Percentiles rank a stretch among this genome's conserved stretches.
phyloP scores from a whole-genome alignment of 1,284 basidiomycete genomes.

The Marasmius fiardii region DNA sequence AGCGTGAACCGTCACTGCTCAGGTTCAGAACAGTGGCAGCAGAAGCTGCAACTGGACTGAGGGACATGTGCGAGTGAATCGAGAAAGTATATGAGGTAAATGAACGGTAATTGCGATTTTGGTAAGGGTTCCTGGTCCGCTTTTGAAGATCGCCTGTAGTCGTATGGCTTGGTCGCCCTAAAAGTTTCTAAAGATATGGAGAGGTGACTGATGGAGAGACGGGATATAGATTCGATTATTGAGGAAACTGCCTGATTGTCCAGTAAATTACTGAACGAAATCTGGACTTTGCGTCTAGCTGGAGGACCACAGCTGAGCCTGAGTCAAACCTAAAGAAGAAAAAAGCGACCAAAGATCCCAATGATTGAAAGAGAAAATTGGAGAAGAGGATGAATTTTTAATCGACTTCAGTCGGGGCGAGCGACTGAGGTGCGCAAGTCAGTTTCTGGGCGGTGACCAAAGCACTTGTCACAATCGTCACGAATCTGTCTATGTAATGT shows the following conservation, averaged over 20 bases:
- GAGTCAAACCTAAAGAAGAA: not conserved
- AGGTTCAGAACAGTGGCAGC: not conserved
- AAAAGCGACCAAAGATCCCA: not conserved
- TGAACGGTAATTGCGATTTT: slow-evolving; percentile 20
- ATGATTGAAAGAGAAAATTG: not conserved
- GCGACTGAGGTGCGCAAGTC: not conserved
- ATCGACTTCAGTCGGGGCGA: not conserved
- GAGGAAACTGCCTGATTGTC: not conserved
- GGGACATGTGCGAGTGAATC: slow-evolving; percentile 6
- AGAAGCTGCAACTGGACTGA: not conserved
- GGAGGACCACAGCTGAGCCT: not conserved
- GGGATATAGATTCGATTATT: not conserved
- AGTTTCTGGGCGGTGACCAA: not conserved
- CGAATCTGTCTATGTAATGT: not conserved
- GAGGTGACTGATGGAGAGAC: not conserved
- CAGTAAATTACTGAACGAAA: not conserved
- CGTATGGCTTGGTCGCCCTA: not conserved
- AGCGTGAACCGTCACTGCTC: not conserved
- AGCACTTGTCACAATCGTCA: not conserved
- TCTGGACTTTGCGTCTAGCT: not conserved
- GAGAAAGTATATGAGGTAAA: slow-evolving; percentile 19
- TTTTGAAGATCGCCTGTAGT: not conserved
- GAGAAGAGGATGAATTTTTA: not conserved
- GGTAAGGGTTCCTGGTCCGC: not conserved
- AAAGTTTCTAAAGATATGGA: not conserved